These are phyloP conservation scores for Oenanthe javanica DNA, from an alignment of 140 eudicot genomes.

Conservation along the genomic window DNA sequence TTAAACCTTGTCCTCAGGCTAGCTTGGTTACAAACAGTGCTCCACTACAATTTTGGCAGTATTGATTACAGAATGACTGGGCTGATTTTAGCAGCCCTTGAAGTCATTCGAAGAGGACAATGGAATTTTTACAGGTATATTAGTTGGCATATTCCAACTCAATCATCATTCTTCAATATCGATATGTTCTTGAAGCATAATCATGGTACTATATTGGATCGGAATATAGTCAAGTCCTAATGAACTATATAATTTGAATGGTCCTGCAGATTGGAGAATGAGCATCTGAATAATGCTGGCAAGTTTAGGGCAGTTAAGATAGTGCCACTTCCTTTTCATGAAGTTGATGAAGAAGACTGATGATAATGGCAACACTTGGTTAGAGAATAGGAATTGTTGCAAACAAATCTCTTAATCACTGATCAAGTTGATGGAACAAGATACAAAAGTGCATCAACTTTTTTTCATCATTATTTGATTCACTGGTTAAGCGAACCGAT, in stretches of 20 bases:
- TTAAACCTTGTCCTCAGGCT: conserved; percentile 72
- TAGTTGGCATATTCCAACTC: neutral
- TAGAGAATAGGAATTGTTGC: conserved; percentile 6
- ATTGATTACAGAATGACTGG: conserved; percentile 81
- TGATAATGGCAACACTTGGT: conserved; percentile 5
- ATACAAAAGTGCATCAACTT: conserved; percentile 16
- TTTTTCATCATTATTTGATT: conserved; percentile 17
- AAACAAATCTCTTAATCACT: conserved; percentile 18
- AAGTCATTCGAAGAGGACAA: conserved; percentile 90
- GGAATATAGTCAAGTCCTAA: neutral
- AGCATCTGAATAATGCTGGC: conserved; percentile 96
- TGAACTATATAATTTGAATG: conserved; percentile 15
- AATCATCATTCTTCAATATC: neutral
- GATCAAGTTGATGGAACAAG: conserved; percentile 39
- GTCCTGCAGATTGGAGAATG: conserved; percentile 89
- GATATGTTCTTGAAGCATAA: neutral
- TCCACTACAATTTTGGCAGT: conserved; percentile 75
- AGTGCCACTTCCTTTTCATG: conserved; percentile 97
- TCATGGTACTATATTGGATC: neutral
- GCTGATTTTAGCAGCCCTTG: conserved; percentile 96
- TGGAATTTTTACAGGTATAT: conserved; percentile 92
- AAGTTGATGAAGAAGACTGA: conserved; percentile 85
- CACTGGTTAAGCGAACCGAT: neutral
- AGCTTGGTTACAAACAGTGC: conserved; percentile 92
- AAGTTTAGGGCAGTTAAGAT: conserved; percentile 91